Conservation (phyloP, 2,329 filamentous ascomycete species). For the Sporothrix brunneoviolacea region DNA sequence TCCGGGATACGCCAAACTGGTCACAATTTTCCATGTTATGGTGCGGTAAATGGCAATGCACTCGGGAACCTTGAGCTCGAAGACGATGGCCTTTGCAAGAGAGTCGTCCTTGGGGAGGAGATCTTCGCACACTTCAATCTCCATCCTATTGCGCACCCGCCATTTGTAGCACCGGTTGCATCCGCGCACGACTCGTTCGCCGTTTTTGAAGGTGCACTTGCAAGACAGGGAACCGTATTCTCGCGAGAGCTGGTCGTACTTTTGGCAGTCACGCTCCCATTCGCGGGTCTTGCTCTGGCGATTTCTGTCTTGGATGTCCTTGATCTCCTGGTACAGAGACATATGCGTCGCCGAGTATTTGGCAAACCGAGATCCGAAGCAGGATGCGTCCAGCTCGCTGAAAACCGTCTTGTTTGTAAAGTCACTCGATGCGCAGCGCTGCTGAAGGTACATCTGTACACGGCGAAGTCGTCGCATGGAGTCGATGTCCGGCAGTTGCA, state of each 20-base stretch:
- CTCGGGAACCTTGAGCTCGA: slow-evolving; percentile 33
- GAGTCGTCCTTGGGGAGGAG: slow-evolving; percentile 29
- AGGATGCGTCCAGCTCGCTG: slow-evolving; percentile 33
- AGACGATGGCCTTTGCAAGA: slow-evolving; percentile 30
- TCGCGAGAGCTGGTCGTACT: slow-evolving; percentile 29
- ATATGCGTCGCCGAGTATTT: slow-evolving; percentile 24
- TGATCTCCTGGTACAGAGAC: slow-evolving; percentile 22
- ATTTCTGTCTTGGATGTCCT: slow-evolving; percentile 15
- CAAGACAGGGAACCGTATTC: slow-evolving; percentile 28
- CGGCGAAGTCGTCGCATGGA: slow-evolving; percentile 45
- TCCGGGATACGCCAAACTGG: slow-evolving; percentile 22
- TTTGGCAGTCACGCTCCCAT: slow-evolving; percentile 25
- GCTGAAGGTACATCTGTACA: slow-evolving; percentile 43
- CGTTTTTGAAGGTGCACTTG: slow-evolving; percentile 22
- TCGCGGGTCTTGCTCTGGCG: slow-evolving; percentile 26
- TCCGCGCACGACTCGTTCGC: slow-evolving; percentile 20
- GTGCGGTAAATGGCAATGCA: slow-evolving; percentile 34
- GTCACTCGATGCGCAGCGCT: slow-evolving; percentile 25
- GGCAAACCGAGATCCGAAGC: slow-evolving; percentile 41
- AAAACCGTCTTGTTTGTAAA: slow-evolving; percentile 38
- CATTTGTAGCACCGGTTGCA: slow-evolving; percentile 33
- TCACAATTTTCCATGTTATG: slow-evolving; percentile 34
- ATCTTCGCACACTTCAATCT: slow-evolving; percentile 34
- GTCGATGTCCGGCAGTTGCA: slow-evolving; percentile 40
- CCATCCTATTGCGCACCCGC: slow-evolving; percentile 24